Evolutionary conservation across 2,329 filamentous ascomycete genomes (phyloP).

Genomic region (Alternaria conjuncta): DNA sequence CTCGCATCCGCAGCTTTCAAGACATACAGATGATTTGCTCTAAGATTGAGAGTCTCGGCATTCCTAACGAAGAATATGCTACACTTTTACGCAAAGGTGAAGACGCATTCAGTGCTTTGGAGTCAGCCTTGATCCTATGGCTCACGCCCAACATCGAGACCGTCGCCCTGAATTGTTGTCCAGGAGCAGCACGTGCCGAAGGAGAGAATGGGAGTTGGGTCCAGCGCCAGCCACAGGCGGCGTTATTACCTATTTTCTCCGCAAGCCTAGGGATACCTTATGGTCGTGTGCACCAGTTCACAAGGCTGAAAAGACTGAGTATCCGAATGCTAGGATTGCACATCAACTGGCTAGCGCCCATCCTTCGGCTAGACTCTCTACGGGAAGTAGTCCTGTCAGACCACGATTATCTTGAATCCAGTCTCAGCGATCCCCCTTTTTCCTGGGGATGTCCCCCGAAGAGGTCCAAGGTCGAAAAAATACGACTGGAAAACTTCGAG

Average conservation of each 20-base stretch:
- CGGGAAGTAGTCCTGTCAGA: background rate
- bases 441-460: background rate
- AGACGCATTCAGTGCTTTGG: background rate
- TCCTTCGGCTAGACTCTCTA: background rate
- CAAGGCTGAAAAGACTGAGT: background rate
- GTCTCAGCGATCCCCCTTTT: background rate
- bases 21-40: background rate
- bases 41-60: background rate
- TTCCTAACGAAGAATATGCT: background rate
- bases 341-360: background rate
- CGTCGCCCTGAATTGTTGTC: background rate
- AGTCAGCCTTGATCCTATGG: background rate
- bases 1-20: background rate
- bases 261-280: background rate
- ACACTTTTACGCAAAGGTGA: background rate
- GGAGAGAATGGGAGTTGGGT: no score
- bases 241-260: background rate
- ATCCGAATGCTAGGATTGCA: background rate
- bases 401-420: background rate
- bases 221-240: background rate
- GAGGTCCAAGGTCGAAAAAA: background rate
- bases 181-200: background rate
- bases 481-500: background rate
- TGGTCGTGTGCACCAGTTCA: background rate
- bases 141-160: background rate